Evolutionary conservation across 169 alveolate species (phyloP), one percentile per base, ranked within the genome.

Genomic region (Neospora caninum): DNA sequence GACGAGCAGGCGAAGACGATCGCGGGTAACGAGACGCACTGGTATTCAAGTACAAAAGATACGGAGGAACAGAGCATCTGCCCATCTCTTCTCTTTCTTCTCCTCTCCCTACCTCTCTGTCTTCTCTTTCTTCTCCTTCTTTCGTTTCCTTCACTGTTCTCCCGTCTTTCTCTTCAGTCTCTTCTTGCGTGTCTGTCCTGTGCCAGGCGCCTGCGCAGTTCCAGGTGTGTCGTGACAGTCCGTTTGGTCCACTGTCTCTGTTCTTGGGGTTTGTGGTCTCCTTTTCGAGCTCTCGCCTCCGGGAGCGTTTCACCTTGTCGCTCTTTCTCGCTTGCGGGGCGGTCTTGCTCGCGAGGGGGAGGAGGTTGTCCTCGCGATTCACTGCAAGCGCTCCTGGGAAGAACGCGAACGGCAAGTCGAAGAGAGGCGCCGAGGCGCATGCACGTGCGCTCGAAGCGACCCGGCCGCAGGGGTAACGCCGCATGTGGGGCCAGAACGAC

Each of bases 401-500:
- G 64, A 82, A 82, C 10, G 69, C 22, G 69, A 82, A 43, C 20
- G 89, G 89, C 34, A 82, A 27, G 0, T 82, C 89, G 64, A 82
- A 82, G 89, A 42, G 36, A 1, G 89, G 89, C 53, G 64, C 39
- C 13, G n/a, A 25, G 45, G 49, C 22, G 86, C 39, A n/a, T 43
- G n/a, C 49, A 9, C 1, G 86, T 18, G 45, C 39, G 31, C 7
- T 4, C 29, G 39, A 29, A 38, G 45, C 10, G 45, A 22, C 7
- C 29, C 41, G 45, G 86, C 42, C 45, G 45, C 18, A 13, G 86
- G 86, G 86, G 39, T 73, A 91, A 20, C 88, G 94, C 4, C 80
- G 94, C 69, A 91, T 80, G n/a, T 67, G 82, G 16, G 69, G 73
- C 94, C 94, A 91, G 39, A 58, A 91, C 7, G 91, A 78, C 9